Base-by-base conservation (phyloP, 306 rosid species). In the Cucumis cinereus region DNA sequence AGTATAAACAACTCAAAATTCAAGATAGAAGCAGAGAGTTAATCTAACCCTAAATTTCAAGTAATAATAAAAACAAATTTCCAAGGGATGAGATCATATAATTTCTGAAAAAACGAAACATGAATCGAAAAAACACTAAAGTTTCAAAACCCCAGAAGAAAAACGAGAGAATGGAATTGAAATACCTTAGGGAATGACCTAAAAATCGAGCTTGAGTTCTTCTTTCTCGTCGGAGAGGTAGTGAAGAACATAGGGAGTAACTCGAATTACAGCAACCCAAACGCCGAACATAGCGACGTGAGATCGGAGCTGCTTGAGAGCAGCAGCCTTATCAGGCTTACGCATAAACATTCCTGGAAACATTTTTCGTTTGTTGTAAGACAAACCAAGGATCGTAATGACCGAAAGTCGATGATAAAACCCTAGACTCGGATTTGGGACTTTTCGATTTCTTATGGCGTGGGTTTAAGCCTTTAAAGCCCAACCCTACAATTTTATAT, bases 321-420 rank as follows among this genome's bases (percentile, higher is more conserved):
- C 98, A 20, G 57, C 91, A 38, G 88, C 89, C 83, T 94, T 94
- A 73, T 94, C 97, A 0, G 99, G 99, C 88, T 90, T 94, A 36
- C 90, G 91, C 96, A 90, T 85, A 70, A 92, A 92, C 98, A 91
- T 90, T 30, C 98, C 98, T 0, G 97, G 96, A 85, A 92, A 94
- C 99, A 94, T 79, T 76, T 41, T 33, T 28, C 8, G 7, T 15
- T 1, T 15, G 53, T 13, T n/a, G 23, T 49, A 20, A 17, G 54
- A 52, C 40, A 22, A 69, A 35, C 38, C 12, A 36, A 22, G 19
- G 7, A 50, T 22, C 22, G 74, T 4, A 35, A 45, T 69, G 75
- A 69, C 24, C 40, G 56, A 6, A 70, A 26, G 54, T 1, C 15
- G 58, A 45, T 15, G 58, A 47, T 47, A 47, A 70, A 70, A 70